Base-by-base conservation (phyloP, 192 early-diverging fungal species). In the Coemansia asiatica region DNA sequence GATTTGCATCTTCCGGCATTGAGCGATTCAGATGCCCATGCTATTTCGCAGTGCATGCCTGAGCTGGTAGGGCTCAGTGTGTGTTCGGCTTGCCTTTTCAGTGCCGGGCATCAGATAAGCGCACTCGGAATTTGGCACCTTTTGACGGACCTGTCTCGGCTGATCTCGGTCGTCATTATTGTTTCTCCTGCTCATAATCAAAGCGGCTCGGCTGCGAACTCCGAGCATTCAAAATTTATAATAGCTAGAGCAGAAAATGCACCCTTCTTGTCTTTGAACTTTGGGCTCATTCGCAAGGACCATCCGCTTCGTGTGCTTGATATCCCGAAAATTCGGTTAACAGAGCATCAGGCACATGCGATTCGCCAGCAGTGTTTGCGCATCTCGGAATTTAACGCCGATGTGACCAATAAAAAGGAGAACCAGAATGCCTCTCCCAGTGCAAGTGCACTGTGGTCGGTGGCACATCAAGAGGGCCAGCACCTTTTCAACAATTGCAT, bases 301-400 rank as follows among this genome's bases (percentile, higher is more conserved):
- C 67, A 67, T 3, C 63, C 56, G 29, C 31, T 48, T n/a, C 67
- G 40, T n/a, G 21, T 67, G 7, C 38, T 79, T 13, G 46, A 48
- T 10, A 59, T 56, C 2, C 58, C 75, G 16, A 25, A 62, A 13
- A 49, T 77, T 10, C n/a, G 2, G 18, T 31, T 77, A 19, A 49
- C 75, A 16, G 25, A 60, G 15, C 23, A 18, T 13, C 75, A 77
- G 48, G 9, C 36, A 19, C n/a, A n/a, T 15, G 7, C 56, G 0
- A 67, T 77, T 44, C 65, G 69, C 18, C 75, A 46, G 27, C 48
- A 38, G 46, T 77, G 75, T 44, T 29, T 13, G 16, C 36, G 40
- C 9, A 49, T 77, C 10, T 33, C 49, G 29, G 48, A 23, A 12
- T 23, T 77, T 5, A 21, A 15, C 9, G 33, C 54, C 33, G 54